Conservation (phyloP, 495 filamentous ascomycete species). For the Pyrenula aspistea region DNA sequence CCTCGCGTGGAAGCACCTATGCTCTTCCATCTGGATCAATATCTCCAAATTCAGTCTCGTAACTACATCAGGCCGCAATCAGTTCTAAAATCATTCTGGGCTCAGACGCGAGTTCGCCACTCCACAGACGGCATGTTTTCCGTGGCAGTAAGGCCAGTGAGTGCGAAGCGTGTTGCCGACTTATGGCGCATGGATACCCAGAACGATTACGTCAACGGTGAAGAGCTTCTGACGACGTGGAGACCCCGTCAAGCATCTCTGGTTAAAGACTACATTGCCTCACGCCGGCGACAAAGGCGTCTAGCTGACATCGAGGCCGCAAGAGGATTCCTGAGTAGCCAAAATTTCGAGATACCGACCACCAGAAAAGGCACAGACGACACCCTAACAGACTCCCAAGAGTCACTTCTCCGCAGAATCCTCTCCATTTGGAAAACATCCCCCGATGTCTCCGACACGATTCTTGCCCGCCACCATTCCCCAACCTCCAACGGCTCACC, state of each 20-base stretch:
- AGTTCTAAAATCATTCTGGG: conserved; percentile 80
- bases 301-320: conserved; percentile 71
- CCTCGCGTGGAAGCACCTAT: conserved; percentile 71
- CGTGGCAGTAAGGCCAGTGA: conserved; percentile 69
- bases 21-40: conserved; percentile 67
- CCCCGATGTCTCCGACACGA: conserved; percentile 13
- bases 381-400: conserved; percentile 5
- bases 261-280: conserved; percentile 65
- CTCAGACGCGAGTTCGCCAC: conserved; percentile 71
- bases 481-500: conserved; percentile 8
- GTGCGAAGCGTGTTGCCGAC: conserved; percentile 82
- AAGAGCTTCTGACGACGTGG: conserved; percentile 76
- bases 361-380: conserved; percentile 13
- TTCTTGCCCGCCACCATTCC: conserved; percentile 5
- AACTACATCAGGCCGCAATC: conserved; percentile 73
- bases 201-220: conserved; percentile 87
- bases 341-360: conserved; percentile 23
- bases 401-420: not conserved
- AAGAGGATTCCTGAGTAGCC: conserved; percentile 50
- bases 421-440: not conserved
- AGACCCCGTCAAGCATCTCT: conserved; percentile 79
- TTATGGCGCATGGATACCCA: conserved; percentile 96
- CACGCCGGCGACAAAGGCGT: conserved; percentile 56
- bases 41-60: conserved; percentile 71
- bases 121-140: conserved; percentile 78